Conservation (phyloP, 805 yeast species). For the Isabelozyma pseudorhagii region DNA sequence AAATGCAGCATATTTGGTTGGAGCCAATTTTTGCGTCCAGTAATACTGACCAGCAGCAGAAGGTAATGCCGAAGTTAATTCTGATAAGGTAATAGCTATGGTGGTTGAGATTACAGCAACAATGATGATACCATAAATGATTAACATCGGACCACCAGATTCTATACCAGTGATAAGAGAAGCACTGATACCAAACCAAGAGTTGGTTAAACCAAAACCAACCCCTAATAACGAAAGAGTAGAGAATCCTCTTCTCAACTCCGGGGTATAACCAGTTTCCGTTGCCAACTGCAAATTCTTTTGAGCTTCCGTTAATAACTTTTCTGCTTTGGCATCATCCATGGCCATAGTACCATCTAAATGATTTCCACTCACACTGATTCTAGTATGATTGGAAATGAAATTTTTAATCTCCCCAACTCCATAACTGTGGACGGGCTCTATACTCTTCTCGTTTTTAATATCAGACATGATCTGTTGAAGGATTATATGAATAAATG, state of each 20-base stretch:
- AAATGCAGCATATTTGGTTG: slow-evolving; percentile 44
- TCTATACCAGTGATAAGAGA: slow-evolving; percentile 52
- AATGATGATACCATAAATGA: slow-evolving; percentile 55
- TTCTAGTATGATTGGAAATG: not conserved
- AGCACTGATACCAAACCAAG: slow-evolving; percentile 62
- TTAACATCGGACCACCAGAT: slow-evolving; percentile 57
- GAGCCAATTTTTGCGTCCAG: slow-evolving; percentile 57
- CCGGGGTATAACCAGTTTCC: slow-evolving; percentile 27
- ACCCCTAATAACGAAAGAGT: slow-evolving; percentile 51
- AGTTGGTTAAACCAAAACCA: slow-evolving; percentile 58
- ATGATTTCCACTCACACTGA: not conserved
- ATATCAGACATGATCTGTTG: not conserved
- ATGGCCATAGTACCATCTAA: slow-evolving; percentile 2
- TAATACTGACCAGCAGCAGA: slow-evolving; percentile 59
- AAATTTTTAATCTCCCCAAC: not conserved
- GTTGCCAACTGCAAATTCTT: slow-evolving; percentile 23
- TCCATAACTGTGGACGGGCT: not conserved
- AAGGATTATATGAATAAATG: not conserved
- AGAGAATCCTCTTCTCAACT: slow-evolving; percentile 34
- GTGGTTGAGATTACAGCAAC: slow-evolving; percentile 45
- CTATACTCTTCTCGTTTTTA: not conserved
- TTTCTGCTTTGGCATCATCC: slow-evolving; percentile 3
- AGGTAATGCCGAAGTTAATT: slow-evolving; percentile 51
- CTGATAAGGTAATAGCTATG: slow-evolving; percentile 52
- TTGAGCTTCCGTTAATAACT: slow-evolving; percentile 10